Percentiles rank a stretch among this genome's conserved stretches.
phyloP scores from a whole-genome alignment of 306 rosid genomes.

The Prunus davidiana region DNA sequence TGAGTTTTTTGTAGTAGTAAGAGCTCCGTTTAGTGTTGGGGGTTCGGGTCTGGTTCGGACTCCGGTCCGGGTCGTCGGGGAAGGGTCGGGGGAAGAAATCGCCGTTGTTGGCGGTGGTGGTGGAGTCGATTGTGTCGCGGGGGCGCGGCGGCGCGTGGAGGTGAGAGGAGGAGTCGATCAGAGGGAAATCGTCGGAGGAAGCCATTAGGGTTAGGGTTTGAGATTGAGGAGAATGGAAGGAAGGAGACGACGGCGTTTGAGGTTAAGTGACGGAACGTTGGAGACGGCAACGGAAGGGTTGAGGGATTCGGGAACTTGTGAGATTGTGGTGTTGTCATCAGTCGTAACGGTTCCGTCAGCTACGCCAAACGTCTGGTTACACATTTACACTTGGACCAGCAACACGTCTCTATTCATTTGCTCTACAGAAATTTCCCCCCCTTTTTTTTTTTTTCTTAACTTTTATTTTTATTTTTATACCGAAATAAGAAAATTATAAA shows the following conservation, averaged over 20 bases:
- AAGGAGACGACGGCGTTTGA: constrained; percentile 24
- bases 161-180: constrained; percentile 27
- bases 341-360: constrained; percentile 22
- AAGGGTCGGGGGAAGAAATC: constrained; percentile 21
- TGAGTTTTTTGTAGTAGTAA: constrained; percentile 28
- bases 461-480: neutral
- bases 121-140: constrained; percentile 27
- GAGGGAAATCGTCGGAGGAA: constrained; percentile 21
- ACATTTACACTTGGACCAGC: neutral
- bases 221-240: neutral
- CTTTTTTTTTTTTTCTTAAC: too few relatives aligned
- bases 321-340: neutral
- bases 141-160: constrained; percentile 20
- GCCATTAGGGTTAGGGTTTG: constrained; percentile 32
- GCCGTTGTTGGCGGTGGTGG: constrained; percentile 9
- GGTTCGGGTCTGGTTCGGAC: constrained; percentile 25
- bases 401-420: too few relatives aligned
- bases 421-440: too few relatives aligned
- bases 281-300: neutral
- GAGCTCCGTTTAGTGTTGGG: constrained; percentile 24
- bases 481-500: too few relatives aligned
- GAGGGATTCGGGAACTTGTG: neutral
- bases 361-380: neutral
- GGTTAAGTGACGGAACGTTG: constrained; percentile 14
- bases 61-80: constrained; percentile 21